These are phyloP conservation scores for Spinacia oleracea DNA, from an alignment of 179 eudicot genomes.

Conservation along the genomic window DNA sequence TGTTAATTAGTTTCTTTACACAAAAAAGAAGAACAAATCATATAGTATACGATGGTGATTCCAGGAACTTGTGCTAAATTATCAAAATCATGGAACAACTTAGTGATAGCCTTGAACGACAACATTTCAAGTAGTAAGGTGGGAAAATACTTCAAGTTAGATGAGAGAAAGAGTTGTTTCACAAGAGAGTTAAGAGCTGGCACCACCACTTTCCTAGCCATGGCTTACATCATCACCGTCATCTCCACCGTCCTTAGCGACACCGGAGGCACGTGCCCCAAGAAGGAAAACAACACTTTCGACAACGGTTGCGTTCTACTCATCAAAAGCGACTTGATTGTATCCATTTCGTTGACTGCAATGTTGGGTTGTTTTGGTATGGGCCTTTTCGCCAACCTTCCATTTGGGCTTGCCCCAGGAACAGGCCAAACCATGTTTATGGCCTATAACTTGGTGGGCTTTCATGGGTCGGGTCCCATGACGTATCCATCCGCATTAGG, in stretches of 20 bases:
- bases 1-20: too few species aligned
- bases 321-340: constrained; percentile 59
- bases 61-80: constrained; percentile 10
- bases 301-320: constrained; percentile 37
- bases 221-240: constrained; percentile 64
- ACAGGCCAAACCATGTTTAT: constrained; percentile 64
- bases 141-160: constrained; percentile 62
- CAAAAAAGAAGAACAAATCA: too few species aligned
- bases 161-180: constrained; percentile 45
- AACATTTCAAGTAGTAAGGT: constrained; percentile 36
- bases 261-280: constrained; percentile 59
- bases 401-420: constrained; percentile 68
- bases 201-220: constrained; percentile 64
- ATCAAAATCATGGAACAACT: constrained; percentile 39
- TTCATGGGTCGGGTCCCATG: constrained; percentile 65
- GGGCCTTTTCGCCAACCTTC: constrained; percentile 76
- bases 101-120: constrained; percentile 34
- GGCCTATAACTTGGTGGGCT: constrained; percentile 67
- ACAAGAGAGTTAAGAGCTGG: constrained; percentile 55
- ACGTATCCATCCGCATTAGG: constrained; percentile 59
- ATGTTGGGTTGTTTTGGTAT: constrained; percentile 70
- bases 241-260: constrained; percentile 53
- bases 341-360: constrained; percentile 52
- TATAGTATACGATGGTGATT: too few species aligned
- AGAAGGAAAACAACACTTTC: constrained; percentile 35